Conservation (phyloP, 1,284 basidiomycete genomes). For the Tetrapyrgos nigripes region DNA sequence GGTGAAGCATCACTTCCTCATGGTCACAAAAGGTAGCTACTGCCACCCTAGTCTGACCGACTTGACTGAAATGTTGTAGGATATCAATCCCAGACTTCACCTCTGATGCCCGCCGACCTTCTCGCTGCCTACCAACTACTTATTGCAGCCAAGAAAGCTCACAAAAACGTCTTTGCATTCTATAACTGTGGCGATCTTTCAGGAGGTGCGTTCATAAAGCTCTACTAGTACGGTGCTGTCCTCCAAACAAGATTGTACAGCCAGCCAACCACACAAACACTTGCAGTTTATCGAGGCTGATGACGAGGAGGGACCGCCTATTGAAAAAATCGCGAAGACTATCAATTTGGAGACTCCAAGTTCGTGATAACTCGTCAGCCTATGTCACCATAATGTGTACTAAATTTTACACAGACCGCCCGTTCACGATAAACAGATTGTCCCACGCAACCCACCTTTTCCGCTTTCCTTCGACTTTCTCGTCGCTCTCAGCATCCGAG, state of each 20-base stretch:
- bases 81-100: slow-evolving; percentile 77
- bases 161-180: slow-evolving; percentile 74
- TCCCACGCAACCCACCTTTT: slow-evolving; percentile 85
- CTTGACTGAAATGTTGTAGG: slow-evolving; percentile 47
- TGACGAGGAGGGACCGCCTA: slow-evolving; percentile 67
- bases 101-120: slow-evolving; percentile 80
- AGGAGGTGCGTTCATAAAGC: background rate
- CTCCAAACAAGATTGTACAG: slow-evolving; percentile 63
- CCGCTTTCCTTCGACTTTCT: slow-evolving; percentile 62
- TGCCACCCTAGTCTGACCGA: background rate
- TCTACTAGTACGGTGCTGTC: slow-evolving; percentile 62
- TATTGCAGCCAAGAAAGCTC: slow-evolving; percentile 66
- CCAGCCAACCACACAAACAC: slow-evolving; percentile 89
- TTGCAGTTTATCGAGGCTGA: slow-evolving; percentile 80
- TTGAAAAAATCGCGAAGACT: slow-evolving; percentile 72
- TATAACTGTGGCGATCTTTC: slow-evolving; percentile 73
- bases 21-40: slow-evolving; percentile 76
- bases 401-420: slow-evolving; percentile 57
- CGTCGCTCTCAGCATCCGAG: slow-evolving; percentile 47
- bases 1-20: slow-evolving; percentile 80
- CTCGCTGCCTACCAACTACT: slow-evolving; percentile 76
- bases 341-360: slow-evolving; percentile 65
- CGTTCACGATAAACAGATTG: slow-evolving; percentile 70
- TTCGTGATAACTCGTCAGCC: slow-evolving; percentile 33
- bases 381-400: background rate